Base-by-base conservation (phyloP, 208 protist species). In the Leishmania major region DNA sequence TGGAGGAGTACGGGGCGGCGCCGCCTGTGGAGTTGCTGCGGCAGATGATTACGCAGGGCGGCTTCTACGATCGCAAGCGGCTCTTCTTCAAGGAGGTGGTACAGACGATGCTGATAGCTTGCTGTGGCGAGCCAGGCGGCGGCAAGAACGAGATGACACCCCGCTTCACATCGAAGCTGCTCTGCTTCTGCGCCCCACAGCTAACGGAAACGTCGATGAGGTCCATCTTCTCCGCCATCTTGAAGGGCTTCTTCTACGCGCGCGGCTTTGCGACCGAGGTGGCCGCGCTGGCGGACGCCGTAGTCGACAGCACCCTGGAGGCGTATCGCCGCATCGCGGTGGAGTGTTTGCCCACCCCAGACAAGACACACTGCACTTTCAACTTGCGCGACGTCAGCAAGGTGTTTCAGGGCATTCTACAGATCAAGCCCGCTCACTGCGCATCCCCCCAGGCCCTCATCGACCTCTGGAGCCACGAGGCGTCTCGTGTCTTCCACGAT, bases 321-420 rank as follows among this genome's bases (percentile, higher is more conserved):
- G 90, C 98, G 28, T 99, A 99, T 90, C 82, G 94, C 73, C 94
- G 90, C 72, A 98, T 99, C 69, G 89, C 92, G 35, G 80, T 85
- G 28, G 97, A 99, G 83, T 94, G 99, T 37, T 88, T 99, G 60
- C 99, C 99, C 19, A 99, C 98, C 13, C 98, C 99, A 25, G 91
- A 98, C 64, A 99, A 99, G 88, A 97, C 95, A 17, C 99, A 99
- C 89, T 99, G 99, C 91, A 99, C 98, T 28, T 99, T 99, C 94
- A 99, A 99, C 90, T 80, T 99, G 82, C 95, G 99, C 64, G 99
- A 99, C 82, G 90, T 99, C 43, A 95, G 94, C 78, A 99, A 99
- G 75, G 98, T 99, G 75, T 89, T 99, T 53, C 98, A 99, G 83
- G 99, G 97, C 60, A 91, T 99, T 45, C 89, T 99, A 87, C 96